Base-by-base conservation (phyloP, 164 flowering plant species). In the Sedum album region DNA sequence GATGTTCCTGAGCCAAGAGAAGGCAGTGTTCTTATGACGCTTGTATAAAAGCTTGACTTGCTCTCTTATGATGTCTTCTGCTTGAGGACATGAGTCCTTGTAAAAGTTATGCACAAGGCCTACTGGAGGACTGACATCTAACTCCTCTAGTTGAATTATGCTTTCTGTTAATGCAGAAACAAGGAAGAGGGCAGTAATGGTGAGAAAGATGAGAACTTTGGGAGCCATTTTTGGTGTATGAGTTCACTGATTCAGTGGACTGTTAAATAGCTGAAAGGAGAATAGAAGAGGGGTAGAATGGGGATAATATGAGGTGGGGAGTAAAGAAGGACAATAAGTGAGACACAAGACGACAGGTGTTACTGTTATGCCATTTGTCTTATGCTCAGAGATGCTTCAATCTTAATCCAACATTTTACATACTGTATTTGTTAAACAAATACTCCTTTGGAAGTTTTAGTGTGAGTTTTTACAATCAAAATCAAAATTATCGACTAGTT, bases 21-120 rank as follows among this genome's bases (percentile, higher is more conserved):
- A 93, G 11, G 98, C 98, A 75, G 98, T 93, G 85, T 93, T 93
- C 85, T 93, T 93, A 81, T 93, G 98, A 85, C 97, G 94, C 71
- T 93, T 93, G 85, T 93, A 93, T 30, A 93, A 90, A 41, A 93
- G 93, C 80, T 72, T 86, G 65, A 93, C 98, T 80, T 93, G 97
- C 71, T 91, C 97, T 65, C 53, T 85, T 82, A 93, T 86, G 64
- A 93, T 82, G 1, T 93, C 98, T 74, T 93, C 98, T 42, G 97
- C 97, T 72, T 93, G 98, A 51, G 98, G 97, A 67, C 98, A 93
- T 7, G 86, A 57, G 60, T 91, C 97, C 80, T 80, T 91, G 88
- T 93, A 93, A 57, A 78, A 91, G 82, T 89, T 85, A 93, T 89
- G 86, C 1, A 82, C 78, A 67, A 93, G 90, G n/a, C 97, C 95